phyloP scores from a whole-genome alignment of 257 asterid species.

The Solanum phureja region DNA sequence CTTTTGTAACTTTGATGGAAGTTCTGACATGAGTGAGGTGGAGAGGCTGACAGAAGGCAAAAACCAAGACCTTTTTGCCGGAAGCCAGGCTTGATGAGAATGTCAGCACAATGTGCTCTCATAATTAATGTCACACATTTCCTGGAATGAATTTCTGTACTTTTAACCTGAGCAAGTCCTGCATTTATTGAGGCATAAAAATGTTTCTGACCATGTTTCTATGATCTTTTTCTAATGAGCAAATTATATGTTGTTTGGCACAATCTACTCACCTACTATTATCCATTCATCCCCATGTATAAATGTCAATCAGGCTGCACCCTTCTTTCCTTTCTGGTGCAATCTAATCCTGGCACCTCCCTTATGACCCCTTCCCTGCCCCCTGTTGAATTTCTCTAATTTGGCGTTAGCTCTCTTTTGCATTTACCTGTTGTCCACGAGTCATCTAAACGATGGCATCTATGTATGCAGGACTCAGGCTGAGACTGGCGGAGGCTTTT shows the following conservation, averaged over 20 bases:
- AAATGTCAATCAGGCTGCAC: not conserved
- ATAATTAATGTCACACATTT: not conserved
- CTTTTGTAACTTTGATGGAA: not conserved
- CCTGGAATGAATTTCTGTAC: not conserved
- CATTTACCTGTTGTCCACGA: not conserved
- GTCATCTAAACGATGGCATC: not conserved
- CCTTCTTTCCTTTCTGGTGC: not conserved
- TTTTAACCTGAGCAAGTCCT: not conserved
- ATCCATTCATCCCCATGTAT: not conserved
- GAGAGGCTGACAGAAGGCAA: not conserved
- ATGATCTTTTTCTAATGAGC: not conserved
- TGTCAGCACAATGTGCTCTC: not conserved
- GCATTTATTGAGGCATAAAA: not conserved
- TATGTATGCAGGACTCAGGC: conserved; percentile 59
- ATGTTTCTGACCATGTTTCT: not conserved
- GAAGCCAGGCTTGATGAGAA: not conserved
- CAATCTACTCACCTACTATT: not conserved
- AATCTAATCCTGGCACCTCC: not conserved
- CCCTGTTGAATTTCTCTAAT: not conserved
- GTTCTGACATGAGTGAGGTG: not conserved
- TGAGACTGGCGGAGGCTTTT: conserved; percentile 74
- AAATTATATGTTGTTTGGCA: not conserved
- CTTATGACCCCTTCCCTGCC: not conserved
- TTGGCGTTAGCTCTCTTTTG: not conserved
- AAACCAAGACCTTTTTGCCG: not conserved